Evolutionary conservation across 305 asterid species (phyloP), one percentile per base, ranked within the genome.

Genomic region (Lippia alba): DNA sequence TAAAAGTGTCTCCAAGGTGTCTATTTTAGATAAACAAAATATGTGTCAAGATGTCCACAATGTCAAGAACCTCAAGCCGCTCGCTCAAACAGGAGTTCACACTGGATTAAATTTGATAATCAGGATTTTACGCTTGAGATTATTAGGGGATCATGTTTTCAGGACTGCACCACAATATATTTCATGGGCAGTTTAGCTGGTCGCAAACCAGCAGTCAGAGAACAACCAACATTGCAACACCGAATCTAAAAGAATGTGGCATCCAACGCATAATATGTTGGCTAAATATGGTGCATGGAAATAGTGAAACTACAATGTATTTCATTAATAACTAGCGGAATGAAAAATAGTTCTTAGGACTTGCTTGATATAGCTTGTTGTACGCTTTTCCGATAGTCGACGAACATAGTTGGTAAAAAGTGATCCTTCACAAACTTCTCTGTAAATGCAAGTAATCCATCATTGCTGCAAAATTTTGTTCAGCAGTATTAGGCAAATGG

Each of bases 361-460:
- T 90, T 90, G 79, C 99, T 95, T 89, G 99, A 92, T 87, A 95
- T 95, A 70, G 99, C 96, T 85, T 90, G 97, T 64, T 95, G 99
- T 58, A 95, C 99, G 39, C 94, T 88, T 87, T 95, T 92, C 84
- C 99, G 87, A 74, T 95, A 95, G 82, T 95, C 99, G 53, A 95
- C 99, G 79, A 90, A 95, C 97, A 95, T 86, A 69, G 98, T 88
- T 51, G 99, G 99, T 80, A 95, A 81, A 78, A 95, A 90, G 86
- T 88, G 99, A 84, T 95, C 99, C 85, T 95, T 95, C 88, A 95
- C 96, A 79, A 95, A 95, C 85, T 89, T 95, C 81, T 95, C 99
- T 71, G 88, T 87, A 80, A 95, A 95, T 41, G 94, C 87, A 80
- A 95, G 87, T 83, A 95, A 84, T 64, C 97, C 96, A 82, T 95